Evolutionary conservation across 176 grass and related monocot species (phyloP).

Genomic region (Lolium multiflorum): DNA sequence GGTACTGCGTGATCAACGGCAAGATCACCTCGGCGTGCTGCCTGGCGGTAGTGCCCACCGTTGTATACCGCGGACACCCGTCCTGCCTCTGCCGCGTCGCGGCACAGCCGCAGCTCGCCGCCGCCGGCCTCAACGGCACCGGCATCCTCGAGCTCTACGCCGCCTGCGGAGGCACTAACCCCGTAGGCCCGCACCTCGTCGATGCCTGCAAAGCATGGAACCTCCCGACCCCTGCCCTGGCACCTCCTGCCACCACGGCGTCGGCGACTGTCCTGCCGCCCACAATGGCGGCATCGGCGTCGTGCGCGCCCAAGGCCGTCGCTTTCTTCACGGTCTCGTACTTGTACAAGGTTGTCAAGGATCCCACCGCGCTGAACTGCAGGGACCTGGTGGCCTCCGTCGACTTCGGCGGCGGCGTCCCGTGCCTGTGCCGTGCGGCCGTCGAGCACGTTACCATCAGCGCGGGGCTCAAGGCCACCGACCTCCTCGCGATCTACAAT

Average conservation of each 20-base stretch:
- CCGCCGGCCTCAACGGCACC: neutral
- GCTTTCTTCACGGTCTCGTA: neutral
- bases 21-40: neutral
- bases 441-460: neutral
- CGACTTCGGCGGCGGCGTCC: neutral
- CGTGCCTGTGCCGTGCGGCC: neutral
- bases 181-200: neutral
- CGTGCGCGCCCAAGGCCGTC: neutral
- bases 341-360: no score
- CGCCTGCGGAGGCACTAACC: neutral
- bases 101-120: neutral
- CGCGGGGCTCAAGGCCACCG: neutral
- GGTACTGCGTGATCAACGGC: neutral
- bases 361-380: neutral
- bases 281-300: neutral
- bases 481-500: neutral
- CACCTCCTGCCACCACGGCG: neutral
- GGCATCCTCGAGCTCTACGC: neutral
- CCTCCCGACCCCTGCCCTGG: neutral
- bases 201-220: neutral
- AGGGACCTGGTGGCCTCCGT: neutral
- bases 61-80: neutral
- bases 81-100: neutral
- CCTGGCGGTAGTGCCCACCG: neutral
- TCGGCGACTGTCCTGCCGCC: neutral